Evolutionary conservation across 768 basidiomycete species (phyloP), one percentile per base, ranked within the genome.

Genomic region (Chalciporus pseudorubinellus): DNA sequence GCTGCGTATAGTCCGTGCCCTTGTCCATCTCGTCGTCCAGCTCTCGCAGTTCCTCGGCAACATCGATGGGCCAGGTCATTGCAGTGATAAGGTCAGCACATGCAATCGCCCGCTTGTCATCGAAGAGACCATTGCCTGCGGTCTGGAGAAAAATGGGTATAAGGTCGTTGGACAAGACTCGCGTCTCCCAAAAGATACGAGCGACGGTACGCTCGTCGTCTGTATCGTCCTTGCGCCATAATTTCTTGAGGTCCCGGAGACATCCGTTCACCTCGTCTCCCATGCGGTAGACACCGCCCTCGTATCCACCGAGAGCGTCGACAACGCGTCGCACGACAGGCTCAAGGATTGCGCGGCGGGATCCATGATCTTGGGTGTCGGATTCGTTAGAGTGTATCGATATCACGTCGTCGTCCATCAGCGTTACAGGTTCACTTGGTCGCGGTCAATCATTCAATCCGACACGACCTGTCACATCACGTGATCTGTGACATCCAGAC

Each of bases 41-140:
- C 63, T 98, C 97, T 60, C 88, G 89, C 56, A 99, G 76, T 70
- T 98, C 97, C 61, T 92, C 89, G 1, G 92, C 89, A 56, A 98
- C 76, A 69, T 98, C 92, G 48, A 99, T 95, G 1, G 97, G 97
- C 97, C 97, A 99, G 1, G 95, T 98, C 90, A 99, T 91, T 0
- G 95, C 94, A 0, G 92, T 90, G 66, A 98, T 85, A 20, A 99
- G 75, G 65, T 98, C 97, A 8, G 84, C 86, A 56, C 86, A 88
- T 1, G 85, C 82, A 22, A 95, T 79, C 0, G 91, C 92, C 43
- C 89, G 77, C 59, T 86, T 89, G 69, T 93, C 89, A 57, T 92
- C 89, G 28, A 88, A 83, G 19, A 76, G 69, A 0, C 89, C 89
- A 46, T 82, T 81, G 11, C 89, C 89, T 1, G 89, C 88, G 0